A percentile compares a stretch with the other conserved stretches of the same genome.
phyloP scores from a whole-genome alignment of 176 grass and related monocot species.

The Tillandsia fasciculata region DNA sequence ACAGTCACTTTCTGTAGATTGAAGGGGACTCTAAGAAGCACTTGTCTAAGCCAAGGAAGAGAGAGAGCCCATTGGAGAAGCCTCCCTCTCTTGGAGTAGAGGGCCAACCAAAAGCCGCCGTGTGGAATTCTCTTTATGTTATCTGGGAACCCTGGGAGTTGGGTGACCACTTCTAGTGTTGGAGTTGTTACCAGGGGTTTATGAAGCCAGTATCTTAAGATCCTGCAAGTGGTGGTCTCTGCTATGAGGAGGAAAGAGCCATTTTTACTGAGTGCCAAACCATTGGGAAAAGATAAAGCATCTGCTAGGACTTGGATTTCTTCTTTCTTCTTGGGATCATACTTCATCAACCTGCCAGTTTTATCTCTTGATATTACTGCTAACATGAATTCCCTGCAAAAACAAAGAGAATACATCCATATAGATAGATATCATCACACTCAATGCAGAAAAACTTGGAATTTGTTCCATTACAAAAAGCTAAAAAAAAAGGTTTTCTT shows the following conservation, averaged over 20 bases:
- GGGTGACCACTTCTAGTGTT: constrained; percentile 15
- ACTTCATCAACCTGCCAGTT: constrained; percentile 51
- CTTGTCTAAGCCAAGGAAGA: constrained; percentile 10
- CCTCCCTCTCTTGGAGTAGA: constrained; percentile 41
- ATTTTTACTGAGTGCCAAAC: constrained; percentile 38
- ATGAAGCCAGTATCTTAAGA: constrained; percentile 40
- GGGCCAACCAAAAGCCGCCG: constrained; percentile 16
- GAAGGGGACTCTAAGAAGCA: constrained; percentile 11
- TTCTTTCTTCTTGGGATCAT: constrained; percentile 17
- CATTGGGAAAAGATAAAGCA: constrained; percentile 50
- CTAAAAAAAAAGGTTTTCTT: no score
- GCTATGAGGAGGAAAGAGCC: constrained; percentile 41
- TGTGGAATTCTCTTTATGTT: constrained; percentile 34
- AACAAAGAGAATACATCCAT: not conserved
- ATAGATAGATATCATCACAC: not conserved
- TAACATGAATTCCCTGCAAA: constrained; percentile 45
- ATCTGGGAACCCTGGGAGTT: constrained; percentile 38
- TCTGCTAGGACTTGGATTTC: constrained; percentile 37
- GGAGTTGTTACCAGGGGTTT: not conserved
- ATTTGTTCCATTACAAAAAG: not conserved
- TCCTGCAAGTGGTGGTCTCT: constrained; percentile 46
- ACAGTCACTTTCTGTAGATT: constrained; percentile 5
- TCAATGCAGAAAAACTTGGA: not conserved
- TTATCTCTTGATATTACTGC: constrained; percentile 42
- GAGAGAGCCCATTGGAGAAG: constrained; percentile 27